phyloP scores from a whole-genome alignment of 352 stramenopile species.

The Phytophthora aleatoria region DNA sequence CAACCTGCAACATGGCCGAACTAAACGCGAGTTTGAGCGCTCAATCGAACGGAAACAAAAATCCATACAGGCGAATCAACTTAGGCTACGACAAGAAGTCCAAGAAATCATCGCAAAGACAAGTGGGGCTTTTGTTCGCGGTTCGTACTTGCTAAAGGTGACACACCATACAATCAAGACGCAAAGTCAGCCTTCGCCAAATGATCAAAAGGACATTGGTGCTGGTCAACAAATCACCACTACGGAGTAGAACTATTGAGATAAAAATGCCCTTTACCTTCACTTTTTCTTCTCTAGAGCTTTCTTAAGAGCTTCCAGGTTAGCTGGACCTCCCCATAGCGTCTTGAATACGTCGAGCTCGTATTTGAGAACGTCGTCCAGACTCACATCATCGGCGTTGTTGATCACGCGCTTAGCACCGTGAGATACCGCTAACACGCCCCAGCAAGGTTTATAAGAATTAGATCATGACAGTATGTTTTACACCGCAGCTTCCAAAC shows the following conservation, averaged over 20 bases:
- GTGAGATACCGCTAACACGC: conserved; percentile 56
- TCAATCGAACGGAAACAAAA: conserved; percentile 10
- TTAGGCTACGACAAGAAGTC: conserved; percentile 33
- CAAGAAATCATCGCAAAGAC: conserved; percentile 29
- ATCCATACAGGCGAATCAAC: conserved; percentile 13
- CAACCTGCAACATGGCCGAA: conserved; percentile 1
- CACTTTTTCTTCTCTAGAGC: conserved; percentile 50
- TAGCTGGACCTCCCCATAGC: conserved; percentile 73
- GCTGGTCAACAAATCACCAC: neutral
- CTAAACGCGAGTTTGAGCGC: conserved; percentile 9
- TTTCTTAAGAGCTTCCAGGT: conserved; percentile 59
- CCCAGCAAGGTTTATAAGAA: neutral
- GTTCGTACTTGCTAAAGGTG: conserved; percentile 52
- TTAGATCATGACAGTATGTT: neutral
- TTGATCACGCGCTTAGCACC: conserved; percentile 68
- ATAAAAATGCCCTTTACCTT: neutral
- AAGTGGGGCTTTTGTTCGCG: conserved; percentile 39
- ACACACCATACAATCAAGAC: conserved; percentile 4
- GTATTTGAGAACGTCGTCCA: conserved; percentile 57
- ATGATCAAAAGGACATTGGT: neutral
- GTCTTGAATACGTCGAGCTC: conserved; percentile 67
- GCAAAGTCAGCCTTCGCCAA: neutral
- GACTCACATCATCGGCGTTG: conserved; percentile 66
- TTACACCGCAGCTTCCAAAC: neutral
- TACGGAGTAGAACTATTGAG: neutral